Percentiles rank a stretch among this genome's conserved stretches.
Evolutionary conservation across 352 stramenopile genomes (phyloP).

Genomic region (Globisporangium rhizosaccharum): DNA sequence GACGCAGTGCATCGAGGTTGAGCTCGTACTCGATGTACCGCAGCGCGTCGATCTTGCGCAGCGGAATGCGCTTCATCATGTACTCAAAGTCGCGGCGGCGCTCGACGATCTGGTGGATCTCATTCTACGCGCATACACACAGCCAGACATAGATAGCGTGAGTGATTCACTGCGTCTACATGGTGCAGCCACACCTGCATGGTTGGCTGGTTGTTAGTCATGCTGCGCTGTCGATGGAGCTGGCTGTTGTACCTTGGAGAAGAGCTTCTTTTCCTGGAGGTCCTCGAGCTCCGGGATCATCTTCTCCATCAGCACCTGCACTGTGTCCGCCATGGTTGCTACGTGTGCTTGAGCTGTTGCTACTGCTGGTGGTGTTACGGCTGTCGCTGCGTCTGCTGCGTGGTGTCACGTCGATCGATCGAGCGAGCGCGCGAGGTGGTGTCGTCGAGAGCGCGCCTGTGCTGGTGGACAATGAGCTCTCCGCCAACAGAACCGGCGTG

Average conservation of each 20-base stretch:
- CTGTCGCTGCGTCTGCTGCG: not conserved
- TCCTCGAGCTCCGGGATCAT: constrained; percentile 94
- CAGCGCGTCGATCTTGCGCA: constrained; percentile 90
- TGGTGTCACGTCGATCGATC: not conserved
- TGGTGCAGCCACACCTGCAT: not conserved
- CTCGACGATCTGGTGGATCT: constrained; percentile 90
- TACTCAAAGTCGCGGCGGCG: constrained; percentile 91
- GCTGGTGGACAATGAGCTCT: constrained; percentile 10
- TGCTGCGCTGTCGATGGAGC: too few species aligned
- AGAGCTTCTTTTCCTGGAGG: constrained; percentile 83
- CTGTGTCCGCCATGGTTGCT: constrained; percentile 87
- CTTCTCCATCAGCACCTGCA: constrained; percentile 92
- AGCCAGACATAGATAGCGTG: too few species aligned
- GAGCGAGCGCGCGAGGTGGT: not conserved
- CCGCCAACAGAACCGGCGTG: constrained; percentile 11
- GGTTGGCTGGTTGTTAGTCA: constrained; percentile 1
- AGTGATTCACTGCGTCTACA: not conserved
- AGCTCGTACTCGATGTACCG: constrained; percentile 93
- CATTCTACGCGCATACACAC: constrained; percentile 25
- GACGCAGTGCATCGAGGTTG: constrained; percentile 86
- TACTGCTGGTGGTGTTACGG: constrained; percentile 1
- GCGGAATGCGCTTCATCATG: constrained; percentile 79
- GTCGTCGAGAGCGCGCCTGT: not conserved
- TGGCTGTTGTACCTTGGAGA: constrained; percentile 28
- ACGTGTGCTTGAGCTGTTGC: not conserved